Conservation (phyloP, 345 rosid species). For the Streptanthus diversifolius region DNA sequence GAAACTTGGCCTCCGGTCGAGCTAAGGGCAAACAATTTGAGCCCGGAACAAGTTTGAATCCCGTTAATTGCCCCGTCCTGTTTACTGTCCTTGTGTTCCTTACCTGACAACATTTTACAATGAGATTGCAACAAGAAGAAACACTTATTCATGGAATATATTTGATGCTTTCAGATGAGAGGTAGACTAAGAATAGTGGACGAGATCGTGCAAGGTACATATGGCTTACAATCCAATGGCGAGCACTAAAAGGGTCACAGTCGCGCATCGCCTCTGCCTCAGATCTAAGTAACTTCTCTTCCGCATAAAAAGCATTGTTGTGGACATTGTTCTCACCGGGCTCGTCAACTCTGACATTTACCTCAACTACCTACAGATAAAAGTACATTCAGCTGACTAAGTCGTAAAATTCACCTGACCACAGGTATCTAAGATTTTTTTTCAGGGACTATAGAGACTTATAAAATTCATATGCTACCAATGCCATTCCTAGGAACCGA, state of each 20-base stretch:
- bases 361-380: conserved; percentile 76
- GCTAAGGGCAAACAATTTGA: conserved; percentile 87
- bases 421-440: conserved; percentile 2
- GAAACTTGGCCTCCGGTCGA: conserved; percentile 76
- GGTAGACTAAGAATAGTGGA: neutral
- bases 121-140: neutral
- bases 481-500: neutral
- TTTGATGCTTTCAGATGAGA: conserved; percentile 1
- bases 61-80: conserved; percentile 82
- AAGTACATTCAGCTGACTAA: neutral
- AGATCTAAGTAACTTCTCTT: conserved; percentile 66
- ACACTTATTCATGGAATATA: neutral
- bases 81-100: conserved; percentile 87
- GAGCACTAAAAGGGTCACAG: conserved; percentile 72
- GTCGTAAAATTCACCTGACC: neutral
- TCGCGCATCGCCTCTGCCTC: conserved; percentile 82
- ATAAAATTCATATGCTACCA: neutral
- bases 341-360: conserved; percentile 65
- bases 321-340: conserved; percentile 82
- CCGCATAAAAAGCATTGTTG: conserved; percentile 84
- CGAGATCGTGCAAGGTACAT: conserved; percentile 15
- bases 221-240: conserved; percentile 86
- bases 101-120: conserved; percentile 45
- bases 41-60: conserved; percentile 84
- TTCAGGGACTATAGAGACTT: neutral